Evolutionary conservation across 2,329 filamentous ascomycete species (phyloP), one percentile per base, ranked within the genome.

Genomic region (Calonectria pauciramosa): DNA sequence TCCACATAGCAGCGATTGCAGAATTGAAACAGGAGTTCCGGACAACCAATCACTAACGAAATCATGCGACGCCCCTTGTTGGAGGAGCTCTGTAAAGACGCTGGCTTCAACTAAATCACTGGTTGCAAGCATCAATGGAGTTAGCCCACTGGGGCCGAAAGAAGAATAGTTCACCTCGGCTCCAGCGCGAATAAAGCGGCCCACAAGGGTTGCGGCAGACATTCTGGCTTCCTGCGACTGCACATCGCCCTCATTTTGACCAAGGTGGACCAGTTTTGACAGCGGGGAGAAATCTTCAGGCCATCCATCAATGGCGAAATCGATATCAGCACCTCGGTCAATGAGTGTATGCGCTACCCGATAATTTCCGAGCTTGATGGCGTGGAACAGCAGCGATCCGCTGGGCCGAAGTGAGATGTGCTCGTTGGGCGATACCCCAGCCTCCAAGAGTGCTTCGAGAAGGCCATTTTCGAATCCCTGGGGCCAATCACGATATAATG

Each of bases 71-170:
- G 64, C 64, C 18, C 47, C 64, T 18, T 51, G 30, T 20, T 44
- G 30, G 1, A 68, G 34, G 26, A 68, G 32, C 18, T 56, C 66
- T 32, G 51, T 34, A 41, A 68, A 68, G 18, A 56, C 28, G 23
- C 26, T 20, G 32, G 32, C 49, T 5, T 56, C 49, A 23, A 56
- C 49, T 18, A 38, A n/a, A 16, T 68, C 66, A 23, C 49, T 68
- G 16, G 51, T 56, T 13, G 66, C 66, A 20, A 68, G 47, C 66
- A 68, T 68, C 34, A 68, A 18, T 7, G 66, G 66, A 52, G 64
- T 67, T 20, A 52, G 26, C 16, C 64, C 64, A 1, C 51, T 52
- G 13, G n/a, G 44, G 32, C 64, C 64, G 23, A 67, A 52, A 26
- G 64, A 67, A 32, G 44, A 23, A 16, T 34, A 34, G n/a, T 67